phyloP scores from a whole-genome alignment of 2,329 filamentous ascomycete genomes.

The Paecilomyces formosus region DNA sequence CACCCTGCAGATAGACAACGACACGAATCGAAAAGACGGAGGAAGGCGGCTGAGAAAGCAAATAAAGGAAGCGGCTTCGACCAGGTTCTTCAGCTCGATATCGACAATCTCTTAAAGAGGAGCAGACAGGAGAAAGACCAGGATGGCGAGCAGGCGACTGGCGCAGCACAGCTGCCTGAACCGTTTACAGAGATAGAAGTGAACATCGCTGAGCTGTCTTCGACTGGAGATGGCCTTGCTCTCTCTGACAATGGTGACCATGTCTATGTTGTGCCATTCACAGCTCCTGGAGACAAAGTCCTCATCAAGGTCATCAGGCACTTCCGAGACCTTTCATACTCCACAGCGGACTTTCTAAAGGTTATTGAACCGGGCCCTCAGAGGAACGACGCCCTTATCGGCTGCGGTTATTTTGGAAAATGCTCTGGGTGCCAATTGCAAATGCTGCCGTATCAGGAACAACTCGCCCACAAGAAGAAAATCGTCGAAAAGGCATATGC shows the following conservation, averaged over 20 bases:
- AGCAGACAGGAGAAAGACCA: constrained; percentile 16
- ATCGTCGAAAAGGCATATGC: constrained; percentile 86
- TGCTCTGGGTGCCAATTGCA: constrained; percentile 97
- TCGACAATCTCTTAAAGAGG: constrained; percentile 39
- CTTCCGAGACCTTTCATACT: constrained; percentile 57
- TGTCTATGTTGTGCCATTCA: constrained; percentile 83
- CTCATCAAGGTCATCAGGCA: constrained; percentile 74
- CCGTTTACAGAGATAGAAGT: constrained; percentile 71
- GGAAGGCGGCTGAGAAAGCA: constrained; percentile 49
- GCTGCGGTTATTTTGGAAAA: constrained; percentile 76
- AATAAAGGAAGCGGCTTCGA: constrained; percentile 58
- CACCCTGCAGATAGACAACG: constrained; percentile 17
- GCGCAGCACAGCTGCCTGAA: constrained; percentile 46
- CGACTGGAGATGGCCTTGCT: constrained; percentile 85
- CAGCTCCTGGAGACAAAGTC: constrained; percentile 74
- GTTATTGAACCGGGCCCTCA: constrained; percentile 65
- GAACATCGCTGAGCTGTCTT: constrained; percentile 74
- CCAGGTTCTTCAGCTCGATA: constrained; percentile 59
- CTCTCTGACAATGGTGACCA: constrained; percentile 57
- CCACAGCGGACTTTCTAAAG: constrained; percentile 73
- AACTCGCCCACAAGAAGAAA: constrained; percentile 73
- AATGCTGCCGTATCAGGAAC: constrained; percentile 84
- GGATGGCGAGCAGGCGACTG: constrained; percentile 19
- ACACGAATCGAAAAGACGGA: constrained; percentile 19
- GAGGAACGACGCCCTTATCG: constrained; percentile 68